Evolutionary conservation across 805 yeast species (phyloP), one percentile per base, ranked within the genome.

Genomic region (Kazachstania taianensis): DNA sequence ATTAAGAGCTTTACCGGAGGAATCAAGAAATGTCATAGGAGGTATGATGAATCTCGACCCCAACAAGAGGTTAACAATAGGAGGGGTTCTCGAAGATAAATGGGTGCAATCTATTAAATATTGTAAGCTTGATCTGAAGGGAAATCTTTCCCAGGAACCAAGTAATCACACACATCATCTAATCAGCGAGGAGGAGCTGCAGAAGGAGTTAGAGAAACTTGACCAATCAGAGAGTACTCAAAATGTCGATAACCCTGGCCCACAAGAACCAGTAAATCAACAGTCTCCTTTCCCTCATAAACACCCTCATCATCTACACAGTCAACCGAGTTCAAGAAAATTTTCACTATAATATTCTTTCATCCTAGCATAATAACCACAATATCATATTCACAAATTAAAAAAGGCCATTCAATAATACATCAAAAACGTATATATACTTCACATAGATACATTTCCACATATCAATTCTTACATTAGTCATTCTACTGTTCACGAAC

Each of bases 31-130:
- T 2, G 59, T 86, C 22, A 69, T 89, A 16, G 65, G 67, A 1
- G 55, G 65, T 12, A 85, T 86, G 92, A 63, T 89, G 26, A 67
- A 60, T 23, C 47, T 85, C 15, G 69, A 75, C 37, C 75, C 82
- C 2, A 55, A 50, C 15, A 62, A 70, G 35, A 72, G 96, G 38
- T 71, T 72, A 15, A 53, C 71, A 3, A 69, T 86, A 57, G 66
- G 65, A 5, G 77, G 72, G 12, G 70, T 86, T 3, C 40, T 69
- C 30, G 49, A 58, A 2, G 78, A 78, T 46, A 66, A 62, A 7
- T 89, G 87, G 74, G 65, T 75, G 40, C 43, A 61, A 26, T 48
- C 62, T 3, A 78, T 87, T 12, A 67, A 72, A 20, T 59, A 54
- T 42, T 86, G 96, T 55, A 49, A 46, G 34, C 51, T 12, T 5